Base-by-base conservation (phyloP, 2,329 filamentous ascomycete genomes). In the Penicillium sp. region DNA sequence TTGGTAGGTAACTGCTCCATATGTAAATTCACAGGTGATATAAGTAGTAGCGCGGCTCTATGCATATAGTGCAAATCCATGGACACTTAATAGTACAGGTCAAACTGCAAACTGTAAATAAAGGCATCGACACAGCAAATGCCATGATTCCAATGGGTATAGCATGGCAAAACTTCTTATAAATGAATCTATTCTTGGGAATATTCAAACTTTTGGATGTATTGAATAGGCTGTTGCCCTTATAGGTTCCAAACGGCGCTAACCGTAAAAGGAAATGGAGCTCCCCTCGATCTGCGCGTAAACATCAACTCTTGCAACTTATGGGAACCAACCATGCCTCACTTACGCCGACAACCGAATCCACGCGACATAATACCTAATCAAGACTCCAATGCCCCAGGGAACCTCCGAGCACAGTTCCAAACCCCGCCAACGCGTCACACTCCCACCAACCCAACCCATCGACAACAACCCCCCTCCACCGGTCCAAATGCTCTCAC, bases 401-500 rank as follows among this genome's bases (percentile, higher is more conserved):
- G 54, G 19, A 58, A 54, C 27, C 61, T 67, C 15, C 65, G 64
- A 51, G 52, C 62, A 2, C 71, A 74, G 54, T 74, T 71, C 50
- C 70, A 72, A 19, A 74, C 71, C 10, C 71, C 71, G 10, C 71
- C 71, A 1, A 62, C 70, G 10, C 66, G 67, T 31, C 65, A 62
- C 17, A 69, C 67, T 15, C 71, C 61, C 38, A 61, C 64, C 37
- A 65, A 64, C 43, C 66, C 63, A 59, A 66, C 68, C 10, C 68
- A 68, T 27, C 61, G 65, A 10, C 65, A 62, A 45, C 67, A 66
- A 48, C 46, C 46, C 4, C 70, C 71, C 12, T 69, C 71, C 43
- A 62, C 64, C 3, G 45, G 69, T 50, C n/a, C 66, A 54, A 21
- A 67, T 67, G 62, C 62, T 12, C 50, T 65, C 29, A 67, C 67